Evolutionary conservation across 2,329 filamentous ascomycete species (phyloP).

Genomic region (Cordyceps militaris): DNA sequence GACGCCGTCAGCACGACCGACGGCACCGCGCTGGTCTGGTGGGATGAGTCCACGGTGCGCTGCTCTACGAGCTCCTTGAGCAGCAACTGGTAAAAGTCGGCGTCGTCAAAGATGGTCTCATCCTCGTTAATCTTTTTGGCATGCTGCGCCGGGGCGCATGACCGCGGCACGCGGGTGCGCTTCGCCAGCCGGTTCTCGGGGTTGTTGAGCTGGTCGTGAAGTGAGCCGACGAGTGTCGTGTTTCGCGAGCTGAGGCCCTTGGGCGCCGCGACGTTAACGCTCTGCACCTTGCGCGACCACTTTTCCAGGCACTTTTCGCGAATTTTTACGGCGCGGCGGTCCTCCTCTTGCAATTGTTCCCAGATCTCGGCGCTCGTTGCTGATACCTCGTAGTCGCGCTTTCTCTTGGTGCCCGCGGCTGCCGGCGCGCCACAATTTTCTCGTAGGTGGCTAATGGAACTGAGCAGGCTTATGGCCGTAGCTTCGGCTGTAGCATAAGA

Average conservation of each 20-base stretch:
- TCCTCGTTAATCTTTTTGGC: constrained; percentile 51
- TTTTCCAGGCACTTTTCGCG: constrained; percentile 74
- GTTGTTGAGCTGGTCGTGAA: constrained; percentile 61
- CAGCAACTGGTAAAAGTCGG: constrained; percentile 87
- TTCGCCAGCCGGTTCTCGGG: constrained; percentile 58
- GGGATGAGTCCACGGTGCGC: constrained; percentile 62
- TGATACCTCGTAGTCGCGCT: constrained; percentile 44
- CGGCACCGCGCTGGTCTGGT: constrained; percentile 37
- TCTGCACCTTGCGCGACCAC: constrained; percentile 68
- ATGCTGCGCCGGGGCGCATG: constrained; percentile 66
- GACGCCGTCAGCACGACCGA: constrained; percentile 59
- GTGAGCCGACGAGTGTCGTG: constrained; percentile 52
- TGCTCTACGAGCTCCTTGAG: constrained; percentile 91
- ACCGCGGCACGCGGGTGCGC: constrained; percentile 63
- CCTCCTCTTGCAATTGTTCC: constrained; percentile 60
- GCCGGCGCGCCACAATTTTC: constrained; percentile 48
- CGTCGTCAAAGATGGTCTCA: constrained; percentile 75
- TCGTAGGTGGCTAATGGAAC: constrained; percentile 66
- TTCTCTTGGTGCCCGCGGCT: constrained; percentile 54
- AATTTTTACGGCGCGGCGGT: constrained; percentile 50
- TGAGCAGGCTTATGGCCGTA: constrained; percentile 79
- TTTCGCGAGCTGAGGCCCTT: constrained; percentile 24
- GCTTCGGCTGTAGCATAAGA: constrained; percentile 72
- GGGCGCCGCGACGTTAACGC: constrained; percentile 36
- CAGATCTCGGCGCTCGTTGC: constrained; percentile 62